Evolutionary conservation across 768 basidiomycete genomes (phyloP), one percentile per base, ranked within the genome.

Genomic region (Termitomyces sp.): DNA sequence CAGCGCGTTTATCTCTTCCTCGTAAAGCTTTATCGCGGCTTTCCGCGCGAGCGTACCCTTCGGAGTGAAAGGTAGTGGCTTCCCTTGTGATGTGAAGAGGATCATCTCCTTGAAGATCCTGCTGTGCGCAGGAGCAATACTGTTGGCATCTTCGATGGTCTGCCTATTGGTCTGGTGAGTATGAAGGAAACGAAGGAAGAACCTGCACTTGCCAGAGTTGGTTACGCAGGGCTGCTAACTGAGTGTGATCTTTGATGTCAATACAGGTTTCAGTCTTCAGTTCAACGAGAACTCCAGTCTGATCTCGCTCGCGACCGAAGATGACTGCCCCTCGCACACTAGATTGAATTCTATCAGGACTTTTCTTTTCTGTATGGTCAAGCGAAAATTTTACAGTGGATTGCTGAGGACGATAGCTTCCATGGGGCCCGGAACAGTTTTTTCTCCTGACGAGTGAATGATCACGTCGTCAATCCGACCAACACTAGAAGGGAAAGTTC

Each of bases 61-160:
- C 0, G 68, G 73, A 0, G 78, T 68, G 15, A 74, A 72, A 4
- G 73, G 67, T 50, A 83, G 66, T 0, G 77, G 79, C 53, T 79
- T 78, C 0, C 67, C 68, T 4, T 64, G 61, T 7, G 69, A 65
- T 0, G 80, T 70, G 15, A 81, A 68, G 31, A 82, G 39, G 37
- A 84, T 78, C 78, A 82, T 78, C 60, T 83, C 77, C 56, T 77
- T 78, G 65, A 77, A 79, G 5, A 80, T 72, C 15, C 74, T 69
- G 55, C 75, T 77, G 47, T 73, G 78, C 0, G 69, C 55, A 0
- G 79, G 77, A 0, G 74, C 72, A 4, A 64, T 62, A 16, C 57
- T 67, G 60, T 80, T 81, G 2, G 77, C 78, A 28, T 76, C 71
- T 41, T 77, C 77, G 1, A 79, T 71, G 10, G 67, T 60, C 2